A percentile compares a stretch with the other conserved stretches of the same genome.
Evolutionary conservation across 768 basidiomycete species (phyloP).

Genomic region (Boletus bicolor): DNA sequence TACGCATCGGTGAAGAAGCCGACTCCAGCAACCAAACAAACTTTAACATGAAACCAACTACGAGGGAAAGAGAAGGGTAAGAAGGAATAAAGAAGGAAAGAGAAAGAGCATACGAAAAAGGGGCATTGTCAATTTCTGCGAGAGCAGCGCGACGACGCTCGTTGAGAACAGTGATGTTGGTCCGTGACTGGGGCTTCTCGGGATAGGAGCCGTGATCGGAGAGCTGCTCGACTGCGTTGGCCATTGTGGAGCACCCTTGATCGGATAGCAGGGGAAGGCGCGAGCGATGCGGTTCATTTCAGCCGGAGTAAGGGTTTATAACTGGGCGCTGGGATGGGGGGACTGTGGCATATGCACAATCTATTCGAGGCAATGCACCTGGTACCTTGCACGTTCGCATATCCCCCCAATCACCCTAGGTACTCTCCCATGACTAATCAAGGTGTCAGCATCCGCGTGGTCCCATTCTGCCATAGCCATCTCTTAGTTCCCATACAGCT

Average conservation of each 20-base stretch:
- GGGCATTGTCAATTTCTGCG: conserved; percentile 82
- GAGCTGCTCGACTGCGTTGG: conserved; percentile 18
- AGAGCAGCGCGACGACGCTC: conserved; percentile 78
- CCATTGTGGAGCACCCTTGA: conserved; percentile 13
- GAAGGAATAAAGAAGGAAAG: background rate
- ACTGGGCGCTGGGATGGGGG: background rate
- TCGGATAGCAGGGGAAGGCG: background rate
- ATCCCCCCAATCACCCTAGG: conserved; percentile 6
- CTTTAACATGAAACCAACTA: conserved; percentile 85
- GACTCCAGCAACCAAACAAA: conserved; percentile 66
- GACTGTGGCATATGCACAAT: background rate
- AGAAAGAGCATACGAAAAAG: conserved; percentile 61
- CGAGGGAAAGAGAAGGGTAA: background rate
- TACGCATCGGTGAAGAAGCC: conserved; percentile 91
- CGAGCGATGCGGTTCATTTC: background rate
- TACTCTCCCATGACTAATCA: background rate
- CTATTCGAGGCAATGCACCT: background rate
- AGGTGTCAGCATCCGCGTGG: background rate
- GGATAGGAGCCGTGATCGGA: conserved; percentile 31
- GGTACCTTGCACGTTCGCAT: conserved; percentile 33
- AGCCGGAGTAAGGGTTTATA: conserved; percentile 7
- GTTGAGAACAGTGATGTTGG: conserved; percentile 47
- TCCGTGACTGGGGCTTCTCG: conserved; percentile 17
- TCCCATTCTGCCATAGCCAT: too few relatives aligned
- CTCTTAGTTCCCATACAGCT: background rate